These are phyloP conservation scores for Flaveria ramosissima DNA, from an alignment of 129 eudicot genomes.

Conservation along the genomic window DNA sequence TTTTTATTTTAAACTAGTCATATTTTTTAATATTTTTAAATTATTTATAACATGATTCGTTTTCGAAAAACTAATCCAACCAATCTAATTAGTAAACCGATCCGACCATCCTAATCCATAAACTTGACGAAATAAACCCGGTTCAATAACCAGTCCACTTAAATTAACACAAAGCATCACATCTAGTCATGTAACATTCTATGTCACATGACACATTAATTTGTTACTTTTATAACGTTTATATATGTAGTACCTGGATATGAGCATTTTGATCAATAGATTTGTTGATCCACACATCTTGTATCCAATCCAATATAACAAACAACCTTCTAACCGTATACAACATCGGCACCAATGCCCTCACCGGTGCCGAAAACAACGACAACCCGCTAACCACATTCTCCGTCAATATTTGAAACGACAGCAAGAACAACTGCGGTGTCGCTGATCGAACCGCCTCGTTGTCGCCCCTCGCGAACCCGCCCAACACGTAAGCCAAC, in stretches of 20 bases:
- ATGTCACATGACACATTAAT: too few relatives aligned
- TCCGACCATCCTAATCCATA: too few relatives aligned
- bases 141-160: too few relatives aligned
- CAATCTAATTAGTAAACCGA: too few relatives aligned
- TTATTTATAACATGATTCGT: background rate
- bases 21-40: background rate
- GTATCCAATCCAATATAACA: slow-evolving; percentile 77
- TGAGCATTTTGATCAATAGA: slow-evolving; percentile 52
- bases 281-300: slow-evolving; percentile 75
- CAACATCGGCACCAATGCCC: slow-evolving; percentile 86
- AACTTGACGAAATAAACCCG: too few relatives aligned
- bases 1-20: background rate
- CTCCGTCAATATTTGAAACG: slow-evolving; percentile 85
- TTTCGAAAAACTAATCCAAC: too few relatives aligned
- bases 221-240: too few relatives aligned
- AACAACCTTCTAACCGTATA: slow-evolving; percentile 81
- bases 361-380: slow-evolving; percentile 89
- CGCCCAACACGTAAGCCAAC: slow-evolving; percentile 83
- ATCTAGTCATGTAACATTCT: too few relatives aligned
- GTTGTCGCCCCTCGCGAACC: slow-evolving; percentile 83
- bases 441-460: slow-evolving; percentile 89
- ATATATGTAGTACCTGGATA: slow-evolving; percentile 37
- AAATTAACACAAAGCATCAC: too few relatives aligned
- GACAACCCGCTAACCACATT: slow-evolving; percentile 73
- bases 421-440: slow-evolving; percentile 82